phyloP scores from a whole-genome alignment of 495 filamentous ascomycete species.

The Tuber indicum region DNA sequence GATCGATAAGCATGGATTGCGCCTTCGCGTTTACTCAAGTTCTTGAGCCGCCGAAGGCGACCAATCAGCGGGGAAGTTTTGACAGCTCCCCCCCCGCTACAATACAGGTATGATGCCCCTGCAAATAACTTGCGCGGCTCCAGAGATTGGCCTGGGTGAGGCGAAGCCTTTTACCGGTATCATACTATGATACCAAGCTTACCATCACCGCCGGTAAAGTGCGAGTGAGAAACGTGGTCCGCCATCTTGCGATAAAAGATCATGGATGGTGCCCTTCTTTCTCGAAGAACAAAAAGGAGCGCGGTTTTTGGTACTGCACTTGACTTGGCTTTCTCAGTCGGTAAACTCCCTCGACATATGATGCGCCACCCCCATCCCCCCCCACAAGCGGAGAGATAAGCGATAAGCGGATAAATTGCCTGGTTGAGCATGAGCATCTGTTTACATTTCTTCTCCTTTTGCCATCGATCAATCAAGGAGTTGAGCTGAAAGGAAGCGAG shows the following conservation, averaged over 20 bases:
- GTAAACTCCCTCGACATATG: not conserved
- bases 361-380: not conserved
- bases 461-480: constrained; percentile 13
- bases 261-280: not conserved
- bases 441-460: constrained; percentile 29
- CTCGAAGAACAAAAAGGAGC: not conserved
- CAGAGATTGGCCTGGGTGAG: not conserved
- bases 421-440: constrained; percentile 16
- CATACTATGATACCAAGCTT: not conserved
- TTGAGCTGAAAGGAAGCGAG: not conserved
- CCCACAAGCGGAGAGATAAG: not conserved
- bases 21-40: constrained; percentile 3
- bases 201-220: not conserved
- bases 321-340: not conserved
- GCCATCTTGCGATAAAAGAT: not conserved
- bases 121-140: not conserved
- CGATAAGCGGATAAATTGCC: constrained; percentile 20
- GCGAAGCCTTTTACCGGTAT: not conserved
- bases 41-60: not conserved
- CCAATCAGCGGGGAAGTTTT: not conserved
- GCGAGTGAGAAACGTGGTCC: not conserved
- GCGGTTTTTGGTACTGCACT: not conserved
- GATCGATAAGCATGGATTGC: constrained; percentile 29
- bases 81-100: not conserved
- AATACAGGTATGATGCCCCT: not conserved